A percentile compares a stretch with the other conserved stretches of the same genome.
Conservation (phyloP, 2,329 filamentous ascomycete species). For the Colletotrichum sp. region DNA sequence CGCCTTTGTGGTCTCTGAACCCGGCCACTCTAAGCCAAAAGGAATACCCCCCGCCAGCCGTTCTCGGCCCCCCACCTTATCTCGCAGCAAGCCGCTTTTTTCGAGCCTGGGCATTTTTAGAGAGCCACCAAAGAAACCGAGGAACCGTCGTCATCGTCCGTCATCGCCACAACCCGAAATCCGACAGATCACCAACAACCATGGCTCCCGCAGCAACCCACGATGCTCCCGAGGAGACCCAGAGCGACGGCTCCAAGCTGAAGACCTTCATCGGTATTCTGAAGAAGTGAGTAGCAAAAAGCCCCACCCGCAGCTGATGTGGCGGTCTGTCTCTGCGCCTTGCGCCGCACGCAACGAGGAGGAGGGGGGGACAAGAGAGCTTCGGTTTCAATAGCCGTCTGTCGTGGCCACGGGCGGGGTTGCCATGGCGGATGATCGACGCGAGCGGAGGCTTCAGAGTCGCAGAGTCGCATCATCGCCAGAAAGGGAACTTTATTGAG, state of each 20-base stretch:
- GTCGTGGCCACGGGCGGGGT: background rate
- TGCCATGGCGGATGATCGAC: background rate
- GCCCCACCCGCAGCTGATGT: background rate
- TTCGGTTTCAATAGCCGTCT: background rate
- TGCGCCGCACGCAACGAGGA: background rate
- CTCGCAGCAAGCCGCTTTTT: constrained; percentile 16
- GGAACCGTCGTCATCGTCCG: constrained; percentile 15
- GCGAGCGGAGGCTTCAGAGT: background rate
- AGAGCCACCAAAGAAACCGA: background rate
- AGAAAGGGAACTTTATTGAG: background rate
- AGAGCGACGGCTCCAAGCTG: constrained; percentile 86
- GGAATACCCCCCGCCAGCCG: constrained; percentile 5
- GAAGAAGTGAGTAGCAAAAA: constrained; percentile 72
- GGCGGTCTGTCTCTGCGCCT: background rate
- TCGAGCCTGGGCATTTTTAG: constrained; percentile 1
- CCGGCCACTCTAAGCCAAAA: background rate
- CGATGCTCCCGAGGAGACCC: constrained; percentile 47
- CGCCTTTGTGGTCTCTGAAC: background rate
- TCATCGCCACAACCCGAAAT: background rate
- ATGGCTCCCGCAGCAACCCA: constrained; percentile 44
- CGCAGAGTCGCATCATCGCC: background rate
- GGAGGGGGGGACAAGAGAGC: background rate
- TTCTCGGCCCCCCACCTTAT: constrained; percentile 21
- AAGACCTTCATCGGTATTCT: constrained; percentile 88
- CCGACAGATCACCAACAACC: background rate